Evolutionary conservation across 306 rosid species (phyloP).

Genomic region (Elaeagnus macrophylla): DNA sequence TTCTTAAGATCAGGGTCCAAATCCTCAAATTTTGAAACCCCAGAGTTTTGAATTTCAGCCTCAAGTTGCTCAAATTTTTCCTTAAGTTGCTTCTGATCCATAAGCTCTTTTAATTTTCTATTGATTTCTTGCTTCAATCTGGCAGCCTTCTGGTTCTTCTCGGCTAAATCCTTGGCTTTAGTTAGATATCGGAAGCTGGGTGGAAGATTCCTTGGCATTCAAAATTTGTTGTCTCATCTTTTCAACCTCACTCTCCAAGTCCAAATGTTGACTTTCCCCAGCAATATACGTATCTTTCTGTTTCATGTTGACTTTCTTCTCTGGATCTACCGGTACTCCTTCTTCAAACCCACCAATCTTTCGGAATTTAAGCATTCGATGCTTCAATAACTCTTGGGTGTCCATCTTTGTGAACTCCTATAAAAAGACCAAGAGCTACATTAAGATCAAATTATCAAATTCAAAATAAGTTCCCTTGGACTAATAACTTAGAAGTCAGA

Average conservation of each 20-base stretch:
- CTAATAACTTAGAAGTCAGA: constrained; percentile 14
- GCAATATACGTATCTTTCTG: constrained; percentile 40
- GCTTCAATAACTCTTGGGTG: constrained; percentile 47
- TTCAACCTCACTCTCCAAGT: constrained; percentile 45
- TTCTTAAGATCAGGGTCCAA: constrained; percentile 51
- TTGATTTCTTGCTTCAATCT: constrained; percentile 49
- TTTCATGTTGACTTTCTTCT: constrained; percentile 56
- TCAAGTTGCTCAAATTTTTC: constrained; percentile 42
- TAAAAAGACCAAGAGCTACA: constrained; percentile 18
- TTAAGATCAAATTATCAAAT: constrained; percentile 11
- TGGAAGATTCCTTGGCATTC: constrained; percentile 40
- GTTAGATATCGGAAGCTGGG: constrained; percentile 34
- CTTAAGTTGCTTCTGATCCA: constrained; percentile 43
- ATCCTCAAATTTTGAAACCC: constrained; percentile 33
- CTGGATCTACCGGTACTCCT: constrained; percentile 65
- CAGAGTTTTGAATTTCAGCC: constrained; percentile 48
- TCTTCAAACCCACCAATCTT: constrained; percentile 75
- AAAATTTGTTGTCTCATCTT: constrained; percentile 44
- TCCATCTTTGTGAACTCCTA: constrained; percentile 69
- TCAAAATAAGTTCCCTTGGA: constrained; percentile 12
- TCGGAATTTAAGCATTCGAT: constrained; percentile 72
- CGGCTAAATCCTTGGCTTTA: constrained; percentile 35
- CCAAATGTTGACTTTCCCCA: constrained; percentile 28
- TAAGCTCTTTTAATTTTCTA: constrained; percentile 28
- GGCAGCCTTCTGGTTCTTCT: constrained; percentile 26